A percentile compares a stretch with the other conserved stretches of the same genome.
These are phyloP conservation scores for Volvariella surrecta DNA, from an alignment of 1,284 basidiomycete genomes.

Conservation along the genomic window DNA sequence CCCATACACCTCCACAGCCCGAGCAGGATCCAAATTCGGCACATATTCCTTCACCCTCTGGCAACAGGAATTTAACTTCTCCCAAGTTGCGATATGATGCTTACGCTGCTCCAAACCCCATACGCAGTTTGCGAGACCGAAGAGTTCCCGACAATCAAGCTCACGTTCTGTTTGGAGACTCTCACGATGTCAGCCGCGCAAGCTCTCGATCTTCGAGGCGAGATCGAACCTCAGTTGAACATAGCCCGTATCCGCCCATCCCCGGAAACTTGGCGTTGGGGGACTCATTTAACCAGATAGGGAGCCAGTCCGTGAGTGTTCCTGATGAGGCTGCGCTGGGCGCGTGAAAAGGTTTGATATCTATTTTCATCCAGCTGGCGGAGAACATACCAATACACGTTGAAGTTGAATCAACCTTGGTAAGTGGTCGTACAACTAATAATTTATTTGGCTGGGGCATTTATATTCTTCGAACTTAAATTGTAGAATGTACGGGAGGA, in stretches of 20 bases:
- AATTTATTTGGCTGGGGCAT: constrained; percentile 7
- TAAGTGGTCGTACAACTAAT: constrained; percentile 2
- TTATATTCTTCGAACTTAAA: constrained; percentile 8
- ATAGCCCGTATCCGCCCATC: too few species aligned
- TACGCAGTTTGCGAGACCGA: constrained; percentile 32
- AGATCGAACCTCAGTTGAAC: too few species aligned
- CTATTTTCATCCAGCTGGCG: too few species aligned
- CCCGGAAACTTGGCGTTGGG: too few species aligned
- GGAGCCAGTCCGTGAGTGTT: too few species aligned
- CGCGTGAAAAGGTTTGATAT: too few species aligned
- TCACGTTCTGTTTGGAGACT: constrained; percentile 7
- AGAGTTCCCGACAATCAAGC: background rate
- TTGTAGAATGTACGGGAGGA: constrained; percentile 37
- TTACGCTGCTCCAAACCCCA: constrained; percentile 52
- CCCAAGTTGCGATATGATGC: constrained; percentile 58
- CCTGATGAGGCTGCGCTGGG: too few species aligned
- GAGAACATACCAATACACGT: too few species aligned
- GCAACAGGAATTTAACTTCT: constrained; percentile 20
- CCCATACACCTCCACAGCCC: constrained; percentile 12
- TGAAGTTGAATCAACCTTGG: too few species aligned
- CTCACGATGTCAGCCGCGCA: constrained; percentile 14
- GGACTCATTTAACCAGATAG: too few species aligned
- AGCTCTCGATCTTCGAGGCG: constrained; percentile 21
- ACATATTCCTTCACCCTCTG: constrained; percentile 21
- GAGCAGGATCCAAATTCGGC: constrained; percentile 11